Evolutionary conservation across 2,329 filamentous ascomycete genomes (phyloP), one percentile per base, ranked within the genome.

Genomic region (Colletotrichum plurivorum): DNA sequence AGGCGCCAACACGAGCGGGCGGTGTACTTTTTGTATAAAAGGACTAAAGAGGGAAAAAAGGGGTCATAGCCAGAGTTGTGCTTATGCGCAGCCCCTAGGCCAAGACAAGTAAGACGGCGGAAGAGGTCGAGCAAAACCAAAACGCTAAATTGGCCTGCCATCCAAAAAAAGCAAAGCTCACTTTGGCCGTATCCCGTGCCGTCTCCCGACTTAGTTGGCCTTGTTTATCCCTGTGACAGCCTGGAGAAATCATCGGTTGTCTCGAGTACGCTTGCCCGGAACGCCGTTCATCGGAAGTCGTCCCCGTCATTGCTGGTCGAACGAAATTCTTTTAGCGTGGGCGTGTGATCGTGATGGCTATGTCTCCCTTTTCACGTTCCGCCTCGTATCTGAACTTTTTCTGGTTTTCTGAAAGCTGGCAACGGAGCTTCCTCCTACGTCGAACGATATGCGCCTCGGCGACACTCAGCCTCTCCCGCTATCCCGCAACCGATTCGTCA

Each of bases 321-420:
- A 36, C 83, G 52, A 84, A 71, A 0, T 75, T 78, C 76, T 10
- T 36, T 4, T 36, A 10, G 31, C 31, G 20, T 81, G 74, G 75
- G 81, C 81, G 73, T 84, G 77, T 84, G 77, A 68, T 79, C 81
- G 73, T 84, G 84, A 27, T 83, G 16, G 12, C 83, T 81, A 8
- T 84, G 73, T 8, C 63, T 84, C 84, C 4, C 1, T 75, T 77
- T 53, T 80, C 82, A 67, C 22, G 22, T 25, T 83, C 81, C 2
- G 81, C 81, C 53, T 76, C 76, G 3, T 80, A 80, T 41, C 82
- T 78, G 76, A 77, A 82, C 45, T 84, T 80, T 36, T 36, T 8
- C 31, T 25, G 31, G 8, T 36, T 36, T 36, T 36, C 8, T 9
- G 8, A 36, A 36, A 10, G 10, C 31, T 9, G 10, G 10, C 31